Evolutionary conservation across 1,284 basidiomycete genomes (phyloP).

Genomic region (Leccinum subfulvum): DNA sequence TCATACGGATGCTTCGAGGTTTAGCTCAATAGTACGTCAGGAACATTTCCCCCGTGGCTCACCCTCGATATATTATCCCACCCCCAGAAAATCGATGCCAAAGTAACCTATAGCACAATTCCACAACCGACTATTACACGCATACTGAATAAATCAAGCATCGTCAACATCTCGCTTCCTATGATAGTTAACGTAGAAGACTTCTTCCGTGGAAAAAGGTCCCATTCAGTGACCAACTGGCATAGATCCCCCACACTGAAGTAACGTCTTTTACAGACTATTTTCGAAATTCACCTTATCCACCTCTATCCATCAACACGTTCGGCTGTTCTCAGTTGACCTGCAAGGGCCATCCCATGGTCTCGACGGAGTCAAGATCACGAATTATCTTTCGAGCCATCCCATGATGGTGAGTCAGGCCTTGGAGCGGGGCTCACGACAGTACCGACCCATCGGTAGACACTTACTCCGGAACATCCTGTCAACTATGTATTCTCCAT

Average conservation of each 20-base stretch:
- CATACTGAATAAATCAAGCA: conserved; percentile 48
- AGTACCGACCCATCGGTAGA: conserved; percentile 41
- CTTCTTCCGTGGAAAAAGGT: conserved; percentile 76
- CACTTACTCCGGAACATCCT: conserved; percentile 65
- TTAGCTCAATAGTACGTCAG: conserved; percentile 51
- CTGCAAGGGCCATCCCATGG: conserved; percentile 46
- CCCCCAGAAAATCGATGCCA: conserved; percentile 58
- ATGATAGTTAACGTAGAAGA: conserved; percentile 84
- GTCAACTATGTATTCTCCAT: conserved; percentile 74
- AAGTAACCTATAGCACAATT: conserved; percentile 61
- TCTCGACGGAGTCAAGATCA: conserved; percentile 50
- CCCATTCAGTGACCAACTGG: conserved; percentile 5
- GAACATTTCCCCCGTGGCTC: neutral
- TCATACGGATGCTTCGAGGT: conserved; percentile 58
- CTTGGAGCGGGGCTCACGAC: neutral
- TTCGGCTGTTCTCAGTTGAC: conserved; percentile 61
- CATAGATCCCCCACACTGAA: neutral
- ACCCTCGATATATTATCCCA: conserved; percentile 7
- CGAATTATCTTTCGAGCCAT: conserved; percentile 42
- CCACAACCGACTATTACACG: conserved; percentile 53
- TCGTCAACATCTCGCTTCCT: conserved; percentile 66
- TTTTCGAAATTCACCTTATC: conserved; percentile 82
- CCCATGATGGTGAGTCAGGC: conserved; percentile 39
- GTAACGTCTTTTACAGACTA: conserved; percentile 44
- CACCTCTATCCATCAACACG: conserved; percentile 66